Evolutionary conservation across 257 asterid species (phyloP).

Genomic region (Echites panduratus): DNA sequence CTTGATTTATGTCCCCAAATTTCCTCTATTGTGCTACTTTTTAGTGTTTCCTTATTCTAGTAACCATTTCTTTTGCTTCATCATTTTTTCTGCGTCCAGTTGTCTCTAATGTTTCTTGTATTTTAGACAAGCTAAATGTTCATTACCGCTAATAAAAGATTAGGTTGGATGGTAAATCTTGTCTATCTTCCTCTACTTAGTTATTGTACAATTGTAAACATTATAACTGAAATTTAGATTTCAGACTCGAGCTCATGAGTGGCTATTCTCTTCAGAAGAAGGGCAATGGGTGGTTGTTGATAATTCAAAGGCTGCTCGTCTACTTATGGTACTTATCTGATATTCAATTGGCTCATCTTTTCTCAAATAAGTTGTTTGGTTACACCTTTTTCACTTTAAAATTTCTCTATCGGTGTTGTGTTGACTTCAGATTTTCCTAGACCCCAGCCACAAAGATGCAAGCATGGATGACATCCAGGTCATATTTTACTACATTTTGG

Average conservation of each 20-base stretch:
- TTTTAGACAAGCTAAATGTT: neutral
- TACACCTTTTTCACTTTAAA: constrained; percentile 6
- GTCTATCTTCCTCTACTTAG: neutral
- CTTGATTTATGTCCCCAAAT: neutral
- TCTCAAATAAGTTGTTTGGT: neutral
- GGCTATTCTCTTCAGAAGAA: constrained; percentile 89
- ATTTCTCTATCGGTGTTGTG: neutral
- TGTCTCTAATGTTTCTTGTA: neutral
- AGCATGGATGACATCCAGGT: constrained; percentile 85
- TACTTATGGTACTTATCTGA: constrained; percentile 51
- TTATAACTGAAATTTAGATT: constrained; percentile 39
- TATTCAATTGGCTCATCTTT: neutral
- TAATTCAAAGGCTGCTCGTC: constrained; percentile 79
- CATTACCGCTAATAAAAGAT: neutral
- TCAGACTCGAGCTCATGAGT: constrained; percentile 82
- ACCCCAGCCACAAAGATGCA: constrained; percentile 51
- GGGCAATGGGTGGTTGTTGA: constrained; percentile 85
- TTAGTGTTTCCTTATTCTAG: neutral
- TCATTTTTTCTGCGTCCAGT: neutral
- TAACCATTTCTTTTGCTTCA: neutral
- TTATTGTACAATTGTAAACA: neutral
- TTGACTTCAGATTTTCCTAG: constrained; percentile 55
- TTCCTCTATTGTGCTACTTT: neutral
- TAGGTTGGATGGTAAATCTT: neutral
- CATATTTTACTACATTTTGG: constrained; percentile 20